phyloP scores from a whole-genome alignment of 2,329 filamentous ascomycete species.

The Fusarium azukiicola region DNA sequence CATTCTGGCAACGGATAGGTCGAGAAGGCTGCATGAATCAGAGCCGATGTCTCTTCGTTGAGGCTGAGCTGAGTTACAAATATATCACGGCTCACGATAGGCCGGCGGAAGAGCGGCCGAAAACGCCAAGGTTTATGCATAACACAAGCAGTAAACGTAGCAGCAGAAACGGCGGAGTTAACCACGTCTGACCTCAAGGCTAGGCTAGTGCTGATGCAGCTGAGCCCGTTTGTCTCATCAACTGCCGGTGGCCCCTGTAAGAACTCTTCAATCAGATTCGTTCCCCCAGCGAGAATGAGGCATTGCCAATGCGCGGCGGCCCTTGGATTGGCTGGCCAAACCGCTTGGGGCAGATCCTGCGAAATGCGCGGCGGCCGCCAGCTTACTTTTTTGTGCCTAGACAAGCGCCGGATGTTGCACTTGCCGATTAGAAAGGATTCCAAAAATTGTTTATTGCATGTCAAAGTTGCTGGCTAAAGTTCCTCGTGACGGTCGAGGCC shows the following conservation, averaged over 20 bases:
- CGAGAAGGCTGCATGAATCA: not conserved
- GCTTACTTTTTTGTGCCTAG: not conserved
- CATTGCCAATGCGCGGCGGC: too few relatives aligned
- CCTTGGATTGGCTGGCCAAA: constrained; percentile 1
- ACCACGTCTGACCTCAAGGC: constrained; percentile 1
- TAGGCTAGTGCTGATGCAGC: not conserved
- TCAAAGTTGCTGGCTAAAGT: not conserved
- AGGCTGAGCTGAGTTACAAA: not conserved
- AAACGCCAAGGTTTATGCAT: not conserved
- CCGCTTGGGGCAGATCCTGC: not conserved
- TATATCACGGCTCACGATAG: not conserved
- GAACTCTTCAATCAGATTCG: not conserved
- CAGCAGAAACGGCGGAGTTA: not conserved
- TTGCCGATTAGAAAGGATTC: constrained; percentile 5
- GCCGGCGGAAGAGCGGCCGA: constrained; percentile 2
- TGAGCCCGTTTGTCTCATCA: not conserved
- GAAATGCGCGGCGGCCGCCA: not conserved
- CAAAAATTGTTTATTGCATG: not conserved
- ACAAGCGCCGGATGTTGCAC: constrained; percentile 4
- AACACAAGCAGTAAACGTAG: not conserved
- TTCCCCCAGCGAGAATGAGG: not conserved
- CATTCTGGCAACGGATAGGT: not conserved
- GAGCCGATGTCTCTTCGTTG: not conserved
- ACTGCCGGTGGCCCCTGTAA: constrained; percentile 2
- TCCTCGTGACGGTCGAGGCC: not conserved